These are phyloP conservation scores for Colletotrichum sp. DNA, from an alignment of 2,329 filamentous ascomycete species.

Conservation along the genomic window DNA sequence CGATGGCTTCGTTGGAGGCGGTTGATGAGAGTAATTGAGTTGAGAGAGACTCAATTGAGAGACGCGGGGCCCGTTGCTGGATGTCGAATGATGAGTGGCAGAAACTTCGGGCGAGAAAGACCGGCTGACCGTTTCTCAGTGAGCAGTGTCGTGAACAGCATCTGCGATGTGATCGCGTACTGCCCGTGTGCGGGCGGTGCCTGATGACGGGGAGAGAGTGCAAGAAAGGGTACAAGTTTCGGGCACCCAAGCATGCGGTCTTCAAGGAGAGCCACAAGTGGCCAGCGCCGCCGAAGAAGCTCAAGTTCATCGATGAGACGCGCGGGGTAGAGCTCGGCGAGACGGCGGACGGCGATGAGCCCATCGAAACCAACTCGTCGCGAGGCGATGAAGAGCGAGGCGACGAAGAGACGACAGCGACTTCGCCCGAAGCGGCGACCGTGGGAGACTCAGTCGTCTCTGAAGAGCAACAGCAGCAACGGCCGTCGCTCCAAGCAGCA, in stretches of 20 bases:
- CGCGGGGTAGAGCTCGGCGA: constrained; percentile 14
- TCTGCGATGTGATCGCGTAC: constrained; percentile 43
- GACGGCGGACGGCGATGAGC: neutral
- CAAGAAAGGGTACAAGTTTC: constrained; percentile 24
- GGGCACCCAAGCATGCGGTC: constrained; percentile 14
- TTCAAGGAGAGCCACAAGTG: constrained; percentile 21
- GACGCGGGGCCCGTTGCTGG: neutral
- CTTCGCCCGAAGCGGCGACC: neutral
- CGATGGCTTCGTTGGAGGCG: neutral
- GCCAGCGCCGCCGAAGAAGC: constrained; percentile 14
- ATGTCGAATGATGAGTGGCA: neutral
- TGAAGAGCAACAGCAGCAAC: neutral
- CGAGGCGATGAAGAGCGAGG: neutral
- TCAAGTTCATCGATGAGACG: constrained; percentile 21
- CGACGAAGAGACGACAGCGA: neutral
- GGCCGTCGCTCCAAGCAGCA: neutral
- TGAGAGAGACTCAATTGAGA: neutral
- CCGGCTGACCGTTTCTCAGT: constrained; percentile 29
- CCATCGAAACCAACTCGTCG: neutral
- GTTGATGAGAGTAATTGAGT: neutral
- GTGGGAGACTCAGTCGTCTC: neutral
- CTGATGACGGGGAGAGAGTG: constrained; percentile 20
- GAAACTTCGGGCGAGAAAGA: neutral
- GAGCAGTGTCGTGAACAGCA: constrained; percentile 53
- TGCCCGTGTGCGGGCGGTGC: constrained; percentile 22